Conservation (phyloP, 352 stramenopile genomes). For the Phytophthora aleatoria region DNA sequence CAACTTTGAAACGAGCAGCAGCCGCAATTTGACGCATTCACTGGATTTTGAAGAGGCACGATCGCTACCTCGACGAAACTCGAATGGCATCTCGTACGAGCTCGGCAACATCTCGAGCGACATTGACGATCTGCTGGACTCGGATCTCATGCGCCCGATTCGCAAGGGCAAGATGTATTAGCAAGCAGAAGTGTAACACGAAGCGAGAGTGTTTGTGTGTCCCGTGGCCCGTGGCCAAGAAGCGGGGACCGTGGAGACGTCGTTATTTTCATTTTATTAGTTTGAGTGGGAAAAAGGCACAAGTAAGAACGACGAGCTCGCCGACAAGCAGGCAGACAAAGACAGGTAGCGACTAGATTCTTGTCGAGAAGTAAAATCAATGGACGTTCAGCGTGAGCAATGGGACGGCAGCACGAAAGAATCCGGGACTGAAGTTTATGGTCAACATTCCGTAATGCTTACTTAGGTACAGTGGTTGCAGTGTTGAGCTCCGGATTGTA, state of each 20-base stretch:
- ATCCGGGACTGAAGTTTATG: conserved; percentile 9
- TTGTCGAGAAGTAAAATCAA: conserved; percentile 26
- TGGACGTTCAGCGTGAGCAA: conserved; percentile 13
- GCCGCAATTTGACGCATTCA: conserved; percentile 47
- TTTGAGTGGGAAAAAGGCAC: conserved; percentile 12
- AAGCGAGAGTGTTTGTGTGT: conserved; percentile 15
- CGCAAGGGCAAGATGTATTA: conserved; percentile 66
- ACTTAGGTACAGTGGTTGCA: no score
- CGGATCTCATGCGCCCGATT: conserved; percentile 67
- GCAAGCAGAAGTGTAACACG: conserved; percentile 18
- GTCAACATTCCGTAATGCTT: background rate
- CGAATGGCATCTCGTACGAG: conserved; percentile 44
- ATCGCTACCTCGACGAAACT: conserved; percentile 35
- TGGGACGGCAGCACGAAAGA: conserved; percentile 20
- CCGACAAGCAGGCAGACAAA: no score
- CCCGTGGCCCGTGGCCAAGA: conserved; percentile 16
- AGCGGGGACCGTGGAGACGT: conserved; percentile 5
- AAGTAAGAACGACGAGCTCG: conserved; percentile 3
- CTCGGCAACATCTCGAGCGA: conserved; percentile 48
- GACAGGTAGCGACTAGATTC: conserved; percentile 14
- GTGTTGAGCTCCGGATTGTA: background rate
- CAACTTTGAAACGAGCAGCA: conserved; percentile 39
- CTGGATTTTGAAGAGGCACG: conserved; percentile 41
- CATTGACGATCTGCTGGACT: conserved; percentile 56
- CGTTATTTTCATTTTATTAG: conserved; percentile 33